Conservation (phyloP, 2,329 filamentous ascomycete species). For the Biscogniauxia sp. region DNA sequence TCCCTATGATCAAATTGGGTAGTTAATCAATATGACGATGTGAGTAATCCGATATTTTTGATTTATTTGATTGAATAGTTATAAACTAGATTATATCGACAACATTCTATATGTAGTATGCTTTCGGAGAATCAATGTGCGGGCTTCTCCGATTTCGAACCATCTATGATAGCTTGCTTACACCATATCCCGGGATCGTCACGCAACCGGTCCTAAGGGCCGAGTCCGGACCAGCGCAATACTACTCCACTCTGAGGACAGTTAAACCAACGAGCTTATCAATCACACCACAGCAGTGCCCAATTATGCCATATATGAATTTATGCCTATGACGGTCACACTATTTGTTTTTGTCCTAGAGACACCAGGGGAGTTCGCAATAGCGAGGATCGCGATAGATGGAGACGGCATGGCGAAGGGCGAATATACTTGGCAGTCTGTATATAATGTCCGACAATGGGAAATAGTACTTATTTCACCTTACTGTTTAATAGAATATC, state of each 20-base stretch:
- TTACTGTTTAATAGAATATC: no score
- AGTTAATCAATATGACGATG: background rate
- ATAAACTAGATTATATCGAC: background rate
- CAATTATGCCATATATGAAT: background rate
- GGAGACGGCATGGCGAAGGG: background rate
- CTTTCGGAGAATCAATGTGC: background rate
- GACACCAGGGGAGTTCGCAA: background rate
- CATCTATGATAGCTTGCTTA: background rate
- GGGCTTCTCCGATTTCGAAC: background rate
- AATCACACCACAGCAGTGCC: background rate
- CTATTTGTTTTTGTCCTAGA: background rate
- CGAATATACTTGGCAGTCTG: background rate
- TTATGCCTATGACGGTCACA: background rate
- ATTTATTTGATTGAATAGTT: background rate
- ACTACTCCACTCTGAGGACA: background rate
- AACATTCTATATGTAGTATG: background rate
- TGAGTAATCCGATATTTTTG: background rate
- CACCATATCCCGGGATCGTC: background rate
- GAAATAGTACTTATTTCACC: background rate
- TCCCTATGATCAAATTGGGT: background rate
- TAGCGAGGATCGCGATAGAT: background rate
- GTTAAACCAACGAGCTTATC: background rate
- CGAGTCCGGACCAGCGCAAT: background rate
- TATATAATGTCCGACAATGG: background rate
- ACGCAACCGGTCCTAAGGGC: background rate